These are phyloP conservation scores for Cordyceps tenuipes DNA, from an alignment of 2,329 filamentous ascomycete species.

Conservation along the genomic window DNA sequence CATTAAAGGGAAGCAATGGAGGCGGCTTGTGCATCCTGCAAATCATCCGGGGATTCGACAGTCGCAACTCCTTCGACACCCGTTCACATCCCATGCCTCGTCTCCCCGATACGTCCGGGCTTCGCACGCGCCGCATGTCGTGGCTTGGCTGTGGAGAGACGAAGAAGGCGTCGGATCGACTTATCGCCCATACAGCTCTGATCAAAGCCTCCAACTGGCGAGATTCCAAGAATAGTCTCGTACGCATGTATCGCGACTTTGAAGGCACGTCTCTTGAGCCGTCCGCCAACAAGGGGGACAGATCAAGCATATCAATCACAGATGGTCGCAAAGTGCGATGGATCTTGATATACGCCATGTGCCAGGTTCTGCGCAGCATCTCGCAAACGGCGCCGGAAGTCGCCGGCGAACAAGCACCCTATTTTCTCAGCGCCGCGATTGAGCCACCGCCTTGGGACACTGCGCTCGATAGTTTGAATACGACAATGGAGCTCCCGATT, in stretches of 20 bases:
- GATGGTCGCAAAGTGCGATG: conserved; percentile 72
- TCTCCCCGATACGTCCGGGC: conserved; percentile 37
- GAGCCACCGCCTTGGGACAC: conserved; percentile 40
- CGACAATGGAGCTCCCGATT: background rate
- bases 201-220: conserved; percentile 41
- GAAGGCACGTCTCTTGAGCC: conserved; percentile 50
- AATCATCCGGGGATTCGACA: conserved; percentile 59
- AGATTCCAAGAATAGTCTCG: conserved; percentile 44
- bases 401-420: conserved; percentile 46
- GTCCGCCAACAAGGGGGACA: conserved; percentile 42
- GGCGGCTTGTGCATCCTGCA: conserved; percentile 65
- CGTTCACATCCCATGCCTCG: conserved; percentile 60
- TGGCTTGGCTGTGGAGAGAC: conserved; percentile 36
- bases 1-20: conserved; percentile 45
- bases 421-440: conserved; percentile 41
- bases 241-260: conserved; percentile 61
- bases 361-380: conserved; percentile 63
- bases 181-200: conserved; percentile 44
- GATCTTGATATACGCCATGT: conserved; percentile 64
- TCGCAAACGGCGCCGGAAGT: conserved; percentile 55
- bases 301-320: conserved; percentile 40
- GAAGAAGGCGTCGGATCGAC: conserved; percentile 37
- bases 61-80: conserved; percentile 47
- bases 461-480: conserved; percentile 16
- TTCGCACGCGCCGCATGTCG: conserved; percentile 24